Evolutionary conservation across 768 basidiomycete species (phyloP), one percentile per base, ranked within the genome.

Genomic region (Leccinellum albellum): DNA sequence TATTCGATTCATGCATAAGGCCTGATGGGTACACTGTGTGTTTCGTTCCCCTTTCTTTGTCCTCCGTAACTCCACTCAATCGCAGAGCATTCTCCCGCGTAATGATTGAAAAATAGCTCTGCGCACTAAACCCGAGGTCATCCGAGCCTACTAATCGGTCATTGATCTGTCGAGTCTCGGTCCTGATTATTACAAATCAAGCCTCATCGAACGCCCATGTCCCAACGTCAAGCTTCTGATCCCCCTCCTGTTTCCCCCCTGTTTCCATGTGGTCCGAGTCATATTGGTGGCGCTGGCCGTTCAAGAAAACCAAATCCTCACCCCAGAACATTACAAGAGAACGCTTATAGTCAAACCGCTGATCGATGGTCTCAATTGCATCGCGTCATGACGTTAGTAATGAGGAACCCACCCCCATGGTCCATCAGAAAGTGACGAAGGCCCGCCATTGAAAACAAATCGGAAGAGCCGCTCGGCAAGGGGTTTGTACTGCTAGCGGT

Each of bases 391-490:
- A 60, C 47, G 24, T 28, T 58, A 50, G 31, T 35, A 53, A 58
- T 56, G 53, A 23, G 46, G 33, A 29, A 42, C 23, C 31, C n/a
- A n/a, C 47, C 35, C 21, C 20, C 40, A 13, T 6, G n/a, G 20
- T 42, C 40, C 55, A 66, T 68, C 58, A 58, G 57, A 66, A 55
- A 32, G 6, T 9, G 51, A 35, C 58, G 61, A 68, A 63, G 66
- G 20, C 20, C 32, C 14, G 47, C 33, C 32, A 20, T 50, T 53
- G 60, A 50, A 49, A 33, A 50, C 21, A 53, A 54, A 55, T 55
- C 10, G 14, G 47, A 62, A 55, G 51, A 49, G 35, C 47, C 55
- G 55, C 57, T 58, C 52, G 47, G 21, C 50, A 15, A 13, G 8
- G 37, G 32, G 10, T 42, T 20, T n/a, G 20, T 13, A 12, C 40